phyloP scores from a whole-genome alignment of 495 filamentous ascomycete genomes.

The Cercophora scortea region DNA sequence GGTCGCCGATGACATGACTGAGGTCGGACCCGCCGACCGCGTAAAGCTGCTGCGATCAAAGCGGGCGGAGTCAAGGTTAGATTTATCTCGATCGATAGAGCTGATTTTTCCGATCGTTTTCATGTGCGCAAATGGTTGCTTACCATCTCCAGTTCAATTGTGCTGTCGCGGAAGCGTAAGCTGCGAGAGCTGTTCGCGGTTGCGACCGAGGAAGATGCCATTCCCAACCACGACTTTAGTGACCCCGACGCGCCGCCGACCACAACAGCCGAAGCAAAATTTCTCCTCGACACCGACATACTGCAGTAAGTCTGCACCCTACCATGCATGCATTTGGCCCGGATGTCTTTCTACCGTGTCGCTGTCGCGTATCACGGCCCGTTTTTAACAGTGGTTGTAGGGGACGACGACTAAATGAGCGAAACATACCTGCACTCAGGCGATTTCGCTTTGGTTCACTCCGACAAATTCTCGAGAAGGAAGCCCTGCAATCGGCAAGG shows the following conservation, averaged over 20 bases:
- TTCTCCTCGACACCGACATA: slow-evolving; percentile 69
- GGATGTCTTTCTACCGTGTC: slow-evolving; percentile 11
- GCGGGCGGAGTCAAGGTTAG: slow-evolving; percentile 42
- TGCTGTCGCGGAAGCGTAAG: slow-evolving; percentile 74
- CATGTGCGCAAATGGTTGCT: slow-evolving; percentile 28
- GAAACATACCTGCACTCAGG: slow-evolving; percentile 55
- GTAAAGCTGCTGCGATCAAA: slow-evolving; percentile 47
- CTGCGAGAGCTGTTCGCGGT: slow-evolving; percentile 69
- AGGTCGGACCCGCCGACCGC: slow-evolving; percentile 49
- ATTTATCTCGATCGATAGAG: slow-evolving; percentile 30
- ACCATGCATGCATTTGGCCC: slow-evolving; percentile 1
- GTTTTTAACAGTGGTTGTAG: slow-evolving; percentile 32
- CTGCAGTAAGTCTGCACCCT: slow-evolving; percentile 52
- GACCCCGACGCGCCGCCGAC: slow-evolving; percentile 40
- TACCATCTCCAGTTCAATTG: slow-evolving; percentile 55
- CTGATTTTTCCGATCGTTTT: slow-evolving; percentile 37
- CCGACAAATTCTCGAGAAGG: slow-evolving; percentile 9
- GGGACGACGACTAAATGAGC: slow-evolving; percentile 63
- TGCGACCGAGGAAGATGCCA: slow-evolving; percentile 40
- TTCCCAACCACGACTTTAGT: slow-evolving; percentile 33
- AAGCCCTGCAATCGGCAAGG: background rate
- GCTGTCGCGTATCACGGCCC: slow-evolving; percentile 7
- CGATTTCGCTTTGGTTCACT: slow-evolving; percentile 33
- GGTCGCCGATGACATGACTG: slow-evolving; percentile 48
- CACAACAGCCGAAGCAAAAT: slow-evolving; percentile 49